Evolutionary conservation across 2,329 filamentous ascomycete genomes (phyloP).

Genomic region (Cladosporium sp.): DNA sequence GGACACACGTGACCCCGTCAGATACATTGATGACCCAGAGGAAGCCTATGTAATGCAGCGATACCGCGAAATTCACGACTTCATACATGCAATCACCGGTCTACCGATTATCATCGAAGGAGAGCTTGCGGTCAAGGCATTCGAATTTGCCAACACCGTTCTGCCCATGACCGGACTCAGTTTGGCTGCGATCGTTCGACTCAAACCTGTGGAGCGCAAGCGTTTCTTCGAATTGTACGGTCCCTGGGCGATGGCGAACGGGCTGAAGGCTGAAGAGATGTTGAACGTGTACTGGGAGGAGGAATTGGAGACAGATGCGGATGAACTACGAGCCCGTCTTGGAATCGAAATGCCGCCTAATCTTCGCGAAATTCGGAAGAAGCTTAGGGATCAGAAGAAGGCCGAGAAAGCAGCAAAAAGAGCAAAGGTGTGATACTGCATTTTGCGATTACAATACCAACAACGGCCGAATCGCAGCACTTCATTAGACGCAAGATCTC

Average conservation of each 20-base stretch:
- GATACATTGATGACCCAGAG: conserved; percentile 91
- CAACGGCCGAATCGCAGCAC: too few relatives aligned
- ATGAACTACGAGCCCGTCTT: conserved; percentile 67
- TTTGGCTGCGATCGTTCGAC: conserved; percentile 63
- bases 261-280: conserved; percentile 68
- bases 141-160: conserved; percentile 92
- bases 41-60: conserved; percentile 98
- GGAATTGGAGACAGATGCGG: conserved; percentile 77
- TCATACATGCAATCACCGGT: conserved; percentile 92
- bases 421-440: neutral
- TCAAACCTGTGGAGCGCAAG: conserved; percentile 60
- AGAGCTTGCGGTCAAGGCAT: conserved; percentile 94
- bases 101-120: conserved; percentile 90
- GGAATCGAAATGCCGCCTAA: conserved; percentile 88
- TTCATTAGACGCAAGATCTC: too few relatives aligned
- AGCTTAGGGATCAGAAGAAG: conserved; percentile 65
- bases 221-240: conserved; percentile 72
- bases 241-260: conserved; percentile 88
- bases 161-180: conserved; percentile 92
- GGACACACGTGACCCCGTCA: conserved; percentile 76
- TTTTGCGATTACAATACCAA: too few relatives aligned
- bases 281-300: conserved; percentile 99
- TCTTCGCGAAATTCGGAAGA: conserved; percentile 69
- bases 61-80: conserved; percentile 95
- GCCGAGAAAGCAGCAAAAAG: conserved; percentile 52